Evolutionary conservation across 179 eudicot species (phyloP).

Genomic region (Pouteria campechiana): DNA sequence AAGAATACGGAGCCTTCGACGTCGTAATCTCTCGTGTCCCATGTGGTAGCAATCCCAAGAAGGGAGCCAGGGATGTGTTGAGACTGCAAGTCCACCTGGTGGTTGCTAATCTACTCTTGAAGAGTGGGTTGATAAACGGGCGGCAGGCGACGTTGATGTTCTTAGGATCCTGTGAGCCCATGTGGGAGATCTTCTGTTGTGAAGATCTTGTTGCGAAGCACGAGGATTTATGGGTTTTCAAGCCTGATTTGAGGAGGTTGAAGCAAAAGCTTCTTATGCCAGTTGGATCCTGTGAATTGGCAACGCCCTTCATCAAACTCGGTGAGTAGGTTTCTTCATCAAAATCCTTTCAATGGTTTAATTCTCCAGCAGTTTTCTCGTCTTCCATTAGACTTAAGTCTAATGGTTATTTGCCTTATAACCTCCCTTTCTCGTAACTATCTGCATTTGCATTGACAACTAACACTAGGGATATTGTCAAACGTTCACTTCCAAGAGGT

Average conservation of each 20-base stretch:
- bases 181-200: slow-evolving; percentile 65
- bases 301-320: slow-evolving; percentile 12
- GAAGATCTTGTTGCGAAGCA: slow-evolving; percentile 57
- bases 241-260: slow-evolving; percentile 44
- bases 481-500: no score
- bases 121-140: slow-evolving; percentile 15
- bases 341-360: background rate
- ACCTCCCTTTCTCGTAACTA: no score
- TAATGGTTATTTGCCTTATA: no score
- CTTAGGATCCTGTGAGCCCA: slow-evolving; percentile 47
- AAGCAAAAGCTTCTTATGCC: slow-evolving; percentile 42
- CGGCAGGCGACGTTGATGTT: slow-evolving; percentile 40
- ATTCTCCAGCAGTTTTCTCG: background rate
- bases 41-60: slow-evolving; percentile 2
- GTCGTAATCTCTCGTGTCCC: slow-evolving; percentile 49
- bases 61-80: slow-evolving; percentile 36
- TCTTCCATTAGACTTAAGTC: no score
- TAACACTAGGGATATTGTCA: no score
- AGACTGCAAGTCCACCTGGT: slow-evolving; percentile 54
- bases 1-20: slow-evolving; percentile 23
- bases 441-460: no score
- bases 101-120: slow-evolving; percentile 45
- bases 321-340: no score
- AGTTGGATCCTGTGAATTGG: slow-evolving; percentile 33
- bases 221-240: slow-evolving; percentile 44